phyloP scores from a whole-genome alignment of 106 monocot genomes.

The Dioscorea alata region DNA sequence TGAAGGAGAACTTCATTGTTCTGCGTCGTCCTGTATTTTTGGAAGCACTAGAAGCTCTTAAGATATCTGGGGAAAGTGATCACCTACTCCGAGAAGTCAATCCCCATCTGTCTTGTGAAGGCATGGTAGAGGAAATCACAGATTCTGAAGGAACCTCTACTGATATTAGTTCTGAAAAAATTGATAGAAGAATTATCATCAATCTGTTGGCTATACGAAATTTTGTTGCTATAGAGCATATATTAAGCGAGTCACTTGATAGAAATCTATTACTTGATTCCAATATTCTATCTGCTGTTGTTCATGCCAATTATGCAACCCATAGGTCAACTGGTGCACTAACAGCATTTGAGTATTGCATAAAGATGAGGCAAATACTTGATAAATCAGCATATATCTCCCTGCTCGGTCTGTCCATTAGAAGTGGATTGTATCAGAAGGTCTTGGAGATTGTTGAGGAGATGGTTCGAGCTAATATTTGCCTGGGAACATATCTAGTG shows the following conservation, averaged over 20 bases:
- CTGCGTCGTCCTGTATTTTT: slow-evolving; percentile 70
- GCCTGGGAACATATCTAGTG: slow-evolving; percentile 52
- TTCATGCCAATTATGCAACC: slow-evolving; percentile 36
- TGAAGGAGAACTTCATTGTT: slow-evolving; percentile 69
- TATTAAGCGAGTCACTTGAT: slow-evolving; percentile 30
- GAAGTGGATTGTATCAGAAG: slow-evolving; percentile 26
- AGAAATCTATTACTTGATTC: slow-evolving; percentile 37
- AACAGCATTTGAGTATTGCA: slow-evolving; percentile 42
- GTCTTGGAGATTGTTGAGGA: slow-evolving; percentile 52
- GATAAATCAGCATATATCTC: slow-evolving; percentile 42
- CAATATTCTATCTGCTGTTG: slow-evolving; percentile 34
- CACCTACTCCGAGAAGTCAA: slow-evolving; percentile 74
- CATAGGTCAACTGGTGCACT: slow-evolving; percentile 31
- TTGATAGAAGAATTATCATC: slow-evolving; percentile 45
- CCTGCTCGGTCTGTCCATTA: slow-evolving; percentile 54
- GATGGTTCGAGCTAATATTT: slow-evolving; percentile 35
- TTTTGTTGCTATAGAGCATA: slow-evolving; percentile 46
- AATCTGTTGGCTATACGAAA: slow-evolving; percentile 47
- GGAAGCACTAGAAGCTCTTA: slow-evolving; percentile 62
- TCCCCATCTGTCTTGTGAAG: slow-evolving; percentile 65
- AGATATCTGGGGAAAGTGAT: slow-evolving; percentile 32
- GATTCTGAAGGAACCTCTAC: slow-evolving; percentile 10
- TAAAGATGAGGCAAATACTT: slow-evolving; percentile 25
- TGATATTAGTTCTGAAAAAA: slow-evolving; percentile 20
- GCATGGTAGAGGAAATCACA: slow-evolving; percentile 27